Conservation (phyloP, 2,329 filamentous ascomycete genomes). For the Fusarium concolor region DNA sequence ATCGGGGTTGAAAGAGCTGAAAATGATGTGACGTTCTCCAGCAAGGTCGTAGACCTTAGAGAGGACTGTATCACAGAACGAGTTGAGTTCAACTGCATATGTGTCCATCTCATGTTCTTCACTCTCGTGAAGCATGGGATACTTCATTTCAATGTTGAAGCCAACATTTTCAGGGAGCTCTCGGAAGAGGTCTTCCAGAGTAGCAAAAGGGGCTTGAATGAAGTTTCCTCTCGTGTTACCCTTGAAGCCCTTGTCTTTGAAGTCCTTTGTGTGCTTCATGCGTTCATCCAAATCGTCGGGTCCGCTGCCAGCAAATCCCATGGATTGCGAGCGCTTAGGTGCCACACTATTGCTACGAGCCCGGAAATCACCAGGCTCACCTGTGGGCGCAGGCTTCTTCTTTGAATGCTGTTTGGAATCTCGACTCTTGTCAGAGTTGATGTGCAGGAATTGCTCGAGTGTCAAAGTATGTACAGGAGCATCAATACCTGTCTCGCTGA, state of each 20-base stretch:
- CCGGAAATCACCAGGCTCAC: slow-evolving; percentile 45
- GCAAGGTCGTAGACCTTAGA: slow-evolving; percentile 89
- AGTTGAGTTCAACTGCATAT: slow-evolving; percentile 95
- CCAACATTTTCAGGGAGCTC: slow-evolving; percentile 85
- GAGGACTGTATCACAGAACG: slow-evolving; percentile 94
- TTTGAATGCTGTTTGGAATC: slow-evolving; percentile 19
- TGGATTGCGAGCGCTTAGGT: slow-evolving; percentile 65
- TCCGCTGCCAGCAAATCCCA: slow-evolving; percentile 61
- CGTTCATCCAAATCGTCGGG: slow-evolving; percentile 72
- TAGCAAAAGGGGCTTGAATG: slow-evolving; percentile 96
- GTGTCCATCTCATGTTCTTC: slow-evolving; percentile 97
- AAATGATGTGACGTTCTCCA: slow-evolving; percentile 89
- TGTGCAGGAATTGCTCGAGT: slow-evolving; percentile 92
- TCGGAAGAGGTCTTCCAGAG: slow-evolving; percentile 90
- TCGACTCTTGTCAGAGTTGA: slow-evolving; percentile 69
- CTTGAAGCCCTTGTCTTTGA: slow-evolving; percentile 95
- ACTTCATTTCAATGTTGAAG: slow-evolving; percentile 99
- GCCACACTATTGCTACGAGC: slow-evolving; percentile 55
- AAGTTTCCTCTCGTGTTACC: slow-evolving; percentile 93
- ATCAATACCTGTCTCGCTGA: slow-evolving; percentile 97
- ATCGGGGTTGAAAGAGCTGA: slow-evolving; percentile 97
- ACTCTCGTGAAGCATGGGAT: slow-evolving; percentile 96
- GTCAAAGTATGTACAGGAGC: slow-evolving; percentile 96
- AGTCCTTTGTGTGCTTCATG: slow-evolving; percentile 97
- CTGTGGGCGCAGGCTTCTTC: slow-evolving; percentile 47